These are phyloP conservation scores for Suhomyces emberorum DNA, from an alignment of 805 yeast species.

Conservation along the genomic window DNA sequence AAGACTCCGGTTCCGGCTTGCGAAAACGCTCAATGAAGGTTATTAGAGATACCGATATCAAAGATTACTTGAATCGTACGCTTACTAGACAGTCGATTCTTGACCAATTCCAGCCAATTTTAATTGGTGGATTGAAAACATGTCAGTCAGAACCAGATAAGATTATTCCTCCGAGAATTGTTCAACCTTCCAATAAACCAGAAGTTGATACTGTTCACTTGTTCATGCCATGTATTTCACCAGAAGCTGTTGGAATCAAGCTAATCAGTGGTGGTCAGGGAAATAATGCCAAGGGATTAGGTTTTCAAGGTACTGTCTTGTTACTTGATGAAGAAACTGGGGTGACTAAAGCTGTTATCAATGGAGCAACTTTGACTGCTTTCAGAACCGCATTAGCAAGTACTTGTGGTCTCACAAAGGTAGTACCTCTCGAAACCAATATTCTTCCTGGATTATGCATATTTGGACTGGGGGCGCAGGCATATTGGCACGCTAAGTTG, in stretches of 20 bases:
- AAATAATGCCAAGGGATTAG: constrained; percentile 33
- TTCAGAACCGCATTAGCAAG: constrained; percentile 64
- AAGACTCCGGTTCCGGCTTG: too few relatives aligned
- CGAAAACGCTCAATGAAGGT: constrained; percentile 29
- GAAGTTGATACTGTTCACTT: constrained; percentile 45
- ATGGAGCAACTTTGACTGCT: constrained; percentile 60
- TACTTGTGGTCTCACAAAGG: constrained; percentile 43
- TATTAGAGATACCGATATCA: constrained; percentile 28
- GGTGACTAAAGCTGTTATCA: constrained; percentile 48
- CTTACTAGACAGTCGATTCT: constrained; percentile 24
- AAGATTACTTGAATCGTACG: constrained; percentile 21
- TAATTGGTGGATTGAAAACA: constrained; percentile 36
- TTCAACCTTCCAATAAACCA: constrained; percentile 34
- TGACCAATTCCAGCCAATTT: constrained; percentile 31
- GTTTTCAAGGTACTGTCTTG: constrained; percentile 57
- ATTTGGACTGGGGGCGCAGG: constrained; percentile 64
- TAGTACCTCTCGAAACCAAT: constrained; percentile 15
- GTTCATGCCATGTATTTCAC: constrained; percentile 65
- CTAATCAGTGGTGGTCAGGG: constrained; percentile 52
- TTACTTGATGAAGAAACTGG: constrained; percentile 53
- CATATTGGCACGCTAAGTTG: constrained; percentile 58
- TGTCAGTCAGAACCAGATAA: constrained; percentile 42
- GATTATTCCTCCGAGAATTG: constrained; percentile 53
- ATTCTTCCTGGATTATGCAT: constrained; percentile 32
- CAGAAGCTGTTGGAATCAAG: constrained; percentile 53